Conservation (phyloP, 345 rosid species). For the Murraya paniculata region DNA sequence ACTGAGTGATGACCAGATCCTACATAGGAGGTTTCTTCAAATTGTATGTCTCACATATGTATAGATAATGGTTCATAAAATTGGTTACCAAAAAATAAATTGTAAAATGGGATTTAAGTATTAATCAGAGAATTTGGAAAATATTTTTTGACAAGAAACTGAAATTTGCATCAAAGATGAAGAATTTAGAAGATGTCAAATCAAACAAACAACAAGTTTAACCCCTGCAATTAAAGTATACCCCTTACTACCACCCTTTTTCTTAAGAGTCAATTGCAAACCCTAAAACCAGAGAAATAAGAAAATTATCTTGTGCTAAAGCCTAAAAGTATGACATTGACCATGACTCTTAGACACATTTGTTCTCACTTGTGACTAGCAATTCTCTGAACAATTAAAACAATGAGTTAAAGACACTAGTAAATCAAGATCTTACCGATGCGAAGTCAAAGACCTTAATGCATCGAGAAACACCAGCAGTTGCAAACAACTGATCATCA, state of each 20-base stretch:
- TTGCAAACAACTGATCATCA: slow-evolving; percentile 96
- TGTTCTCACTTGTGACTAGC: not conserved
- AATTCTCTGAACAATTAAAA: not conserved
- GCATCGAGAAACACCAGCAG: slow-evolving; percentile 96
- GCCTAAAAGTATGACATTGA: not conserved
- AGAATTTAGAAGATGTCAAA: not conserved
- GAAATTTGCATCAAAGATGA: not conserved
- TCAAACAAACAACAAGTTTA: not conserved
- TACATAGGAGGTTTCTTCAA: not conserved
- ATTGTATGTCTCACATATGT: not conserved
- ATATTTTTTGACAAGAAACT: not conserved
- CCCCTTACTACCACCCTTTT: not conserved
- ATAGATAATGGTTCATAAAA: not conserved
- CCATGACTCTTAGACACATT: not conserved
- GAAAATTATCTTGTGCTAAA: not conserved
- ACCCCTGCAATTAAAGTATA: not conserved
- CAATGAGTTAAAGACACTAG: not conserved
- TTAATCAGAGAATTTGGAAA: not conserved
- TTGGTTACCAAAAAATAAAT: not conserved
- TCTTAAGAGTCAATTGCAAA: not conserved
- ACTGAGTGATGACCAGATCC: not conserved
- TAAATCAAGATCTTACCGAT: slow-evolving; percentile 46
- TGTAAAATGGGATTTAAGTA: not conserved
- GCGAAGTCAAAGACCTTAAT: slow-evolving; percentile 96
- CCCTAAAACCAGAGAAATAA: not conserved